These are phyloP conservation scores for Cerioporus squamosus DNA, from an alignment of 1,284 basidiomycete species.

Conservation along the genomic window DNA sequence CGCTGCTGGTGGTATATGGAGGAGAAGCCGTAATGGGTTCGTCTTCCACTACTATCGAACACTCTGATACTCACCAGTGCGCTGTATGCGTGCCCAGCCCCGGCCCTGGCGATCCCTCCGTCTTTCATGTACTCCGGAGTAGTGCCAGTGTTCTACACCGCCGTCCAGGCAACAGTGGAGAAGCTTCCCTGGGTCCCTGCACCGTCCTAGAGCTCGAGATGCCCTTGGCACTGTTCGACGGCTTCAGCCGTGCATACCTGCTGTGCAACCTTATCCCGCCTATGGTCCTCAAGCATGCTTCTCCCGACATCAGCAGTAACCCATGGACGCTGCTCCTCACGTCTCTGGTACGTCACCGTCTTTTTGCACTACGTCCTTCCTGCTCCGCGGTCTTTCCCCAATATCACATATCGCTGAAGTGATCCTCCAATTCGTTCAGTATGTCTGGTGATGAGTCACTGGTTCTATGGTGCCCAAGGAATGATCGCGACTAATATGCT, in stretches of 20 bases:
- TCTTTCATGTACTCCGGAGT: conserved; percentile 74
- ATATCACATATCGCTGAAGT: too few species aligned
- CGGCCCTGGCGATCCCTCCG: conserved; percentile 63
- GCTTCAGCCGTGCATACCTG: conserved; percentile 70
- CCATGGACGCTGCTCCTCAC: conserved; percentile 74
- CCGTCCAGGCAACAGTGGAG: conserved; percentile 63
- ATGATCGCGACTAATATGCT: too few species aligned
- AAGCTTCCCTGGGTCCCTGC: conserved; percentile 57
- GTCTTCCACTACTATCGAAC: conserved; percentile 15
- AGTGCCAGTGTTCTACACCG: conserved; percentile 57
- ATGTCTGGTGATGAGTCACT: too few species aligned
- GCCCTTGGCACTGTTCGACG: conserved; percentile 68
- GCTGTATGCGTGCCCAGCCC: conserved; percentile 45
- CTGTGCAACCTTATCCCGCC: conserved; percentile 74
- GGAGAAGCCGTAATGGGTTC: conserved; percentile 70
- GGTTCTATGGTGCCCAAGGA: too few species aligned
- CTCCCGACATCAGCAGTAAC: conserved; percentile 54
- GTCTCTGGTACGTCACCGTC: conserved; percentile 62
- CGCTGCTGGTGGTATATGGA: conserved; percentile 71
- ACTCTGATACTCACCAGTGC: background rate
- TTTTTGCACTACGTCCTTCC: too few species aligned
- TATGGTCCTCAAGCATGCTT: conserved; percentile 55
- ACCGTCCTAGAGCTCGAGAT: conserved; percentile 59
- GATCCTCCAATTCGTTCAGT: too few species aligned
- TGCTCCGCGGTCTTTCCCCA: too few species aligned